Evolutionary conservation across 2,329 filamentous ascomycete species (phyloP).

Genomic region (Sporothrix brasiliensis): DNA sequence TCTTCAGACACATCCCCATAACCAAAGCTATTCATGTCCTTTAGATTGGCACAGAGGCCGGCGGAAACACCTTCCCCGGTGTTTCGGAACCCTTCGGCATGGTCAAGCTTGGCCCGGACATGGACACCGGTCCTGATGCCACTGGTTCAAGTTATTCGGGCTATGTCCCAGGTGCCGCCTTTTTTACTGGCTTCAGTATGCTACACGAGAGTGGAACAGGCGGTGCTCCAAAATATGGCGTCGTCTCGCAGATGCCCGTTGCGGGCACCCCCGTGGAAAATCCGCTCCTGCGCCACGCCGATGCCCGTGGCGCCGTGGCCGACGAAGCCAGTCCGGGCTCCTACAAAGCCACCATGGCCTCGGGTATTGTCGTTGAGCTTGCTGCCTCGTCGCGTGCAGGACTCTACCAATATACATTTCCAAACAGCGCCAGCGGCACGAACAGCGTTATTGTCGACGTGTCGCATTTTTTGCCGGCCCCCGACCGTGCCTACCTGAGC

Average conservation of each 20-base stretch:
- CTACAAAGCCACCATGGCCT: slow-evolving; percentile 59
- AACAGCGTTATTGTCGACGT: slow-evolving; percentile 61
- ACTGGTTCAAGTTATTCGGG: slow-evolving; percentile 56
- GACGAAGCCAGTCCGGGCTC: slow-evolving; percentile 58
- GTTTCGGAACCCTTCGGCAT: slow-evolving; percentile 54
- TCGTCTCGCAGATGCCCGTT: slow-evolving; percentile 62
- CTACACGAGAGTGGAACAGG: slow-evolving; percentile 70
- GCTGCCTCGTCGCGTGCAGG: slow-evolving; percentile 60
- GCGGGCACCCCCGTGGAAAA: slow-evolving; percentile 43
- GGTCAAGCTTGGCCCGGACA: slow-evolving; percentile 55
- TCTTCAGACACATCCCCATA: too few relatives aligned
- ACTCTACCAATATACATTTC: slow-evolving; percentile 63
- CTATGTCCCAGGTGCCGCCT: slow-evolving; percentile 45
- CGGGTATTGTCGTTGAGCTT: slow-evolving; percentile 61
- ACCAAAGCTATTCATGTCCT: slow-evolving; percentile 27
- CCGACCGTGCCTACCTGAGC: slow-evolving; percentile 61
- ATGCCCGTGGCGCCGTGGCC: slow-evolving; percentile 52
- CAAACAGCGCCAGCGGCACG: background rate
- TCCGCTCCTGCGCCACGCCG: slow-evolving; percentile 56
- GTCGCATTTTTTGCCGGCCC: slow-evolving; percentile 67
- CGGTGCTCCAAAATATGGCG: slow-evolving; percentile 70
- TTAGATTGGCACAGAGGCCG: slow-evolving; percentile 51
- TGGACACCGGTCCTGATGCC: slow-evolving; percentile 47
- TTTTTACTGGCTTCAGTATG: slow-evolving; percentile 62
- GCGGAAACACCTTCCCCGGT: slow-evolving; percentile 56